Percentiles rank a stretch among this genome's conserved stretches.
phyloP scores from a whole-genome alignment of 1,139 yeast species.

The Saccharomyces hybrid region DNA sequence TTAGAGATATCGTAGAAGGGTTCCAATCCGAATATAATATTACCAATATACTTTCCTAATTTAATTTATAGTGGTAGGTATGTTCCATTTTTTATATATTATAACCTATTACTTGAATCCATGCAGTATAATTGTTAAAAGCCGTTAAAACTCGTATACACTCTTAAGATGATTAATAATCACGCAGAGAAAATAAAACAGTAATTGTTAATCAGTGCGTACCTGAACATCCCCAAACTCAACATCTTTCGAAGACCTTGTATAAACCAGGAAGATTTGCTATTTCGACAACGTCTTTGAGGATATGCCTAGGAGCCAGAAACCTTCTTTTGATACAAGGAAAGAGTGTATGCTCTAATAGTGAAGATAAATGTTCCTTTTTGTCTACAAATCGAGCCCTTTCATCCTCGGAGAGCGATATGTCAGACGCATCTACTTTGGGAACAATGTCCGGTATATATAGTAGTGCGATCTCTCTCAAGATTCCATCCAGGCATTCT shows the following conservation, averaged over 20 bases:
- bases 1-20: constrained; percentile 16
- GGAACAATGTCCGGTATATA: constrained; percentile 48
- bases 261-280: constrained; percentile 91
- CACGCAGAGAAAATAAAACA: no score
- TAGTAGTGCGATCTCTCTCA: constrained; percentile 62
- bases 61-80: not conserved
- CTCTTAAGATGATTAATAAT: no score
- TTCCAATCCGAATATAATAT: constrained; percentile 22
- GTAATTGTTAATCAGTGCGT: constrained; percentile 5
- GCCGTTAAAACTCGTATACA: no score
- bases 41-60: not conserved
- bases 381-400: constrained; percentile 15
- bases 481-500: constrained; percentile 55
- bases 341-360: constrained; percentile 53
- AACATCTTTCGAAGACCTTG: constrained; percentile 88
- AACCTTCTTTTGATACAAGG: constrained; percentile 60
- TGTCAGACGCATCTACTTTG: constrained; percentile 8
- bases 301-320: constrained; percentile 52
- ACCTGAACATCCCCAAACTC: constrained; percentile 1
- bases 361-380: constrained; percentile 27
- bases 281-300: constrained; percentile 61
- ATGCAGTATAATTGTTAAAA: not conserved
- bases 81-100: not conserved
- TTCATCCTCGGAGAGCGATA: constrained; percentile 19
- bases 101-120: not conserved